Percentiles rank a stretch among this genome's conserved stretches.
Conservation (phyloP, 2,329 filamentous ascomycete species). For the Decorospora gaudefroyi region DNA sequence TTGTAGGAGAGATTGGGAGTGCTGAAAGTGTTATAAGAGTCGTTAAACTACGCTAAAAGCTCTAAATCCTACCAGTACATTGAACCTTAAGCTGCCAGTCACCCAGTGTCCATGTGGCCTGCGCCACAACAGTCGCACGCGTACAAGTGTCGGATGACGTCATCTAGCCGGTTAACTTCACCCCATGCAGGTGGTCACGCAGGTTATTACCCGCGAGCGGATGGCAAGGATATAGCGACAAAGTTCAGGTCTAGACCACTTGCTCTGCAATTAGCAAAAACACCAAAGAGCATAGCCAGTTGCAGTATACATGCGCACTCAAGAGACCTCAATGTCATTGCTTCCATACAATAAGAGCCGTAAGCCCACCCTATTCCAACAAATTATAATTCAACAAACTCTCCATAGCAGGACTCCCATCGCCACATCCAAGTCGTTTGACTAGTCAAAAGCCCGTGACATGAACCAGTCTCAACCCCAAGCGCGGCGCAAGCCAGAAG, state of each 20-base stretch:
- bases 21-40: not conserved
- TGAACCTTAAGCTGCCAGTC: too few relatives aligned
- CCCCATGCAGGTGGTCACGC: slow-evolving; percentile 13
- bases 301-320: too few relatives aligned
- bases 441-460: not conserved
- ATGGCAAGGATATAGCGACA: not conserved
- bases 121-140: slow-evolving; percentile 12
- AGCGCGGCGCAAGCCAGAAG: not conserved
- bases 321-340: too few relatives aligned
- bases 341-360: too few relatives aligned
- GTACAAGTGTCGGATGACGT: slow-evolving; percentile 20
- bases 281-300: too few relatives aligned
- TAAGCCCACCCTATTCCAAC: not conserved
- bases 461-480: not conserved
- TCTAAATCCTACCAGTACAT: too few relatives aligned
- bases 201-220: slow-evolving; percentile 7
- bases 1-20: not conserved
- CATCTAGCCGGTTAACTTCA: slow-evolving; percentile 10
- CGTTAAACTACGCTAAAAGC: too few relatives aligned
- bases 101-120: slow-evolving; percentile 12
- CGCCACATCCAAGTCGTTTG: not conserved
- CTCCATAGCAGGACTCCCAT: slow-evolving; percentile 4
- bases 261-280: too few relatives aligned
- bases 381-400: not conserved
- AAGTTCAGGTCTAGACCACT: too few relatives aligned